phyloP scores from a whole-genome alignment of 768 basidiomycete genomes.

The Podaxis carcinomalis region DNA sequence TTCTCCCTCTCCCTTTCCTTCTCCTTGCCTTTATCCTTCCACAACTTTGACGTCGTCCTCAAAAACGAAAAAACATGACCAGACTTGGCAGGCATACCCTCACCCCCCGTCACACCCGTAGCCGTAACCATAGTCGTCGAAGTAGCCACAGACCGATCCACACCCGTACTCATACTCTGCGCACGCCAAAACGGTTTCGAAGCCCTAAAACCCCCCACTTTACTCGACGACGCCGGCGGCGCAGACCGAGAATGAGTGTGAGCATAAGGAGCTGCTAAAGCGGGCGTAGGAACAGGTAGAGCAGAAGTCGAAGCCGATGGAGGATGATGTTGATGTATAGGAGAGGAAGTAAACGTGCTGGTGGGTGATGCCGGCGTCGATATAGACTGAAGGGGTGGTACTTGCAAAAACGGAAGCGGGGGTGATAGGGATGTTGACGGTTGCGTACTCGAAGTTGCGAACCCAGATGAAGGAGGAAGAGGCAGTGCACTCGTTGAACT shows the following conservation, averaged over 20 bases:
- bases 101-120: background rate
- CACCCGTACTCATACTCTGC: background rate
- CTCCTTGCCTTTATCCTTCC: background rate
- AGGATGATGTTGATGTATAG: background rate
- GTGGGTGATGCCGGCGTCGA: background rate
- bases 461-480: background rate
- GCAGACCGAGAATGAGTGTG: too few species aligned
- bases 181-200: background rate
- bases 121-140: too few species aligned
- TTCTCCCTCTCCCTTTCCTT: background rate
- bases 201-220: too few species aligned
- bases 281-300: background rate
- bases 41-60: background rate
- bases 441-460: too few species aligned
- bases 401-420: background rate
- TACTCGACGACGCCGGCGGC: too few species aligned
- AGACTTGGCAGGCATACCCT: too few species aligned
- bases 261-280: too few species aligned
- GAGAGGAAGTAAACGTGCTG: background rate
- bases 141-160: too few species aligned
- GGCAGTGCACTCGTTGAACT: background rate
- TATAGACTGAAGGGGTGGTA: background rate
- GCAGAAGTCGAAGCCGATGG: conserved; percentile 1
- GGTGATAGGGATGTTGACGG: background rate
- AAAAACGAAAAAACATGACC: background rate